Evolutionary conservation across 768 basidiomycete species (phyloP).

Genomic region (Tephrocybe sp.): DNA sequence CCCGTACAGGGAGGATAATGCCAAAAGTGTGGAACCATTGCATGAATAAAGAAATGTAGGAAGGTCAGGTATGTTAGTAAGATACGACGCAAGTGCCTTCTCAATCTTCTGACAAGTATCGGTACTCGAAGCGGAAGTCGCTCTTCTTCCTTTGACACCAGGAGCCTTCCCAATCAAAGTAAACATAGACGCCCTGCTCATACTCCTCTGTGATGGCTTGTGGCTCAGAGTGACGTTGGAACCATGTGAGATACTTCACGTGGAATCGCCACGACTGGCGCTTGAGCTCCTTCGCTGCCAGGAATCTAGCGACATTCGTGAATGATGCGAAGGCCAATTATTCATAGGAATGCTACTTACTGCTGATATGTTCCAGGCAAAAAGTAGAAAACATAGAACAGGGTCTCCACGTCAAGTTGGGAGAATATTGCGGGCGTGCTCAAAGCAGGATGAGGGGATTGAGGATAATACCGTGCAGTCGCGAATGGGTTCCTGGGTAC

Average conservation of each 20-base stretch:
- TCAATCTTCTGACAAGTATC: constrained; percentile 91
- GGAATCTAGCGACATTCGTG: constrained; percentile 54
- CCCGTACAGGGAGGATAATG: constrained; percentile 8
- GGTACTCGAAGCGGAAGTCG: constrained; percentile 96
- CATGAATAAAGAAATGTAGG: neutral
- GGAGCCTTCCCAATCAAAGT: constrained; percentile 99
- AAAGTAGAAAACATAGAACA: constrained; percentile 99
- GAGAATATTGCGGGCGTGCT: constrained; percentile 84
- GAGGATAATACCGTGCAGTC: constrained; percentile 94
- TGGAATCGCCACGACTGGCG: constrained; percentile 99
- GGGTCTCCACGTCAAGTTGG: constrained; percentile 93
- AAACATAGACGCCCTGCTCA: constrained; percentile 98
- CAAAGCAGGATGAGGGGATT: constrained; percentile 76
- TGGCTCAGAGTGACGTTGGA: constrained; percentile 97
- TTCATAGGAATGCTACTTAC: constrained; percentile 54
- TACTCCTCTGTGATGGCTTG: constrained; percentile 99
- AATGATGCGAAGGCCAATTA: neutral
- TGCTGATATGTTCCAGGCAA: constrained; percentile 97
- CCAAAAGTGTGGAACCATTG: constrained; percentile 12
- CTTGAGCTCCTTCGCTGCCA: constrained; percentile 96
- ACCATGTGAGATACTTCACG: constrained; percentile 99
- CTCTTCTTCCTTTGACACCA: constrained; percentile 99
- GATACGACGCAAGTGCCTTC: constrained; percentile 1
- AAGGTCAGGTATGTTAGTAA: neutral
- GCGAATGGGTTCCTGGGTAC: constrained; percentile 89